Conservation (phyloP, 257 asterid species). For the Parsonsia alboflavescens region DNA sequence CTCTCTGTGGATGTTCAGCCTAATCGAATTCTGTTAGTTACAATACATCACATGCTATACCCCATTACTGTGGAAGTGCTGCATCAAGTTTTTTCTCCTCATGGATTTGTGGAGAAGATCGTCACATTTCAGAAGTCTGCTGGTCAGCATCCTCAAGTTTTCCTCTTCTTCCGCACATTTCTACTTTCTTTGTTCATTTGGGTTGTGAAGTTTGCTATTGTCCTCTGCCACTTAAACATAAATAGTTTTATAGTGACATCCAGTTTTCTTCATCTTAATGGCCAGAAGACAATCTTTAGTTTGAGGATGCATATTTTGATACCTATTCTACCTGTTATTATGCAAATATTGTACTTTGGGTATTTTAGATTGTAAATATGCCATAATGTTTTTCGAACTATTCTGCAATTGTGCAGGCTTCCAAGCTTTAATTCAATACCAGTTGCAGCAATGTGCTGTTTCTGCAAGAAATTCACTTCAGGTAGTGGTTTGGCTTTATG, state of each 20-base stretch:
- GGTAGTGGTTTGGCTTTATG: conserved; percentile 29
- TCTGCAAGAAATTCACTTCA: conserved; percentile 86
- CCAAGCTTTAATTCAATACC: conserved; percentile 91
- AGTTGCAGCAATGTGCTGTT: conserved; percentile 67
- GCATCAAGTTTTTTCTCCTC: conserved; percentile 99
- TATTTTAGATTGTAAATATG: background rate
- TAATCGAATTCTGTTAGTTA: conserved; percentile 97
- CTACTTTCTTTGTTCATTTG: conserved; percentile 30
- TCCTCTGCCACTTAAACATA: conserved; percentile 3
- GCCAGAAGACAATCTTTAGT: too few relatives aligned
- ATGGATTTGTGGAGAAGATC: conserved; percentile 99
- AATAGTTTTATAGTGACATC: background rate
- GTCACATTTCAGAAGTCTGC: conserved; percentile 99
- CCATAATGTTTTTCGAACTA: conserved; percentile 10
- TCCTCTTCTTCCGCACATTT: conserved; percentile 39
- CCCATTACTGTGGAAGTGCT: conserved; percentile 99
- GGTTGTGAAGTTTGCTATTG: background rate
- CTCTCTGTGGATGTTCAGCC: conserved; percentile 89
- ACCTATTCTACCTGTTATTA: background rate
- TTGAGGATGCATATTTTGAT: background rate
- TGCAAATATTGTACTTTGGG: background rate
- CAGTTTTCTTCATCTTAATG: background rate
- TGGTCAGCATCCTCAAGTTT: conserved; percentile 91
- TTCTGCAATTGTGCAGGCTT: conserved; percentile 59
- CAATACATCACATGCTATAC: conserved; percentile 99